Base-by-base conservation (phyloP, 192 early-diverging fungal species). In the Mortierella alpina region DNA sequence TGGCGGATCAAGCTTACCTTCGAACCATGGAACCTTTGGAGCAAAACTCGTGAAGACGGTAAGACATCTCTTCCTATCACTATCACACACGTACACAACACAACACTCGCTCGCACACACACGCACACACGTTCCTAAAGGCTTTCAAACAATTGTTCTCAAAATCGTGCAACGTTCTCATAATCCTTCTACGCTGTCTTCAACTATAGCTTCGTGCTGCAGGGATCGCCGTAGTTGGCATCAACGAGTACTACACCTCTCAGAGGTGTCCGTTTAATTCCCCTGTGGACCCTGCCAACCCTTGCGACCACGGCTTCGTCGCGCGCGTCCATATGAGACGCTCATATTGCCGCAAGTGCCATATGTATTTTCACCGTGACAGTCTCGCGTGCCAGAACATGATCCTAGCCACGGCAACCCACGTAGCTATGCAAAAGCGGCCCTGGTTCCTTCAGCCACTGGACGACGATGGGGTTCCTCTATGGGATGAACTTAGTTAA, bases 191-290 rank as follows among this genome's bases (percentile, higher is more conserved):
- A 31, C 31, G 31, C 31, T 31, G 1, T 31, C 31, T 31, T 31
- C 31, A 1, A 31, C 31, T 58, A 7, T 31, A 58, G n/a, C 15
- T 20, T n/a, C 23, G 56, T 0, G 31, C 22, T 0, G 15, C 23
- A 31, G 56, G 56, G 41, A 22, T 40, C 56, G 31, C n/a, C 22
- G 31, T 58, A 8, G 56, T 58, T 58, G 56, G 56, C 15, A 58
- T 31, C 31, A 58, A 58, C 15, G 4, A 58, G 41, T 31, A 31
- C 56, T 58, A 58, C 23, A 58, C 54, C 23, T 56, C 54, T 22
- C n/a, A 56, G 18, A 56, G 23, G 41, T 20, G 22, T 58, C 56
- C 56, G 15, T 58, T 22, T 3, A 58, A 58, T 58, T 7, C 23
- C 31, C 56, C 56, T 31, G 31, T 31, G 12, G 56, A 8, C 15